Evolutionary conservation across 2,329 filamentous ascomycete genomes (phyloP), one percentile per base, ranked within the genome.

Genomic region (Trichoderma afroharzianum): DNA sequence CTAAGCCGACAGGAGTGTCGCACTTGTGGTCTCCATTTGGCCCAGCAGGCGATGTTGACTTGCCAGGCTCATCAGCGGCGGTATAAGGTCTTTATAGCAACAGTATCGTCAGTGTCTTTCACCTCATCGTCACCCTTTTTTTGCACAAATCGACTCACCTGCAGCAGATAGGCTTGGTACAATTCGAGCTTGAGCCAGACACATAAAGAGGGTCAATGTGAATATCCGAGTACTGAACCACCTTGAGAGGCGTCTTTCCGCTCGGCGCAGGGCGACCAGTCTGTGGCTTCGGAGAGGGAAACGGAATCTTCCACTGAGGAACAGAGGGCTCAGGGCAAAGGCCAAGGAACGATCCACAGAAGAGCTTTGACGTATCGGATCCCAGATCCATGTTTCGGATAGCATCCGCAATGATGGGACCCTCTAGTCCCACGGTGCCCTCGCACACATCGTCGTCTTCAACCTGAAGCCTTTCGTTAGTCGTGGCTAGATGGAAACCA

Each of bases 221-320:
- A 55, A 88, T 87, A 73, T 90, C 88, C 14, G 86, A 88, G 77
- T 87, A 87, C 75, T 90, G 88, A 28, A 89, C 86, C 5, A 90
- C 81, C 74, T 86, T 84, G 73, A 89, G 76, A 6, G 87, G 85
- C 6, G 79, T 74, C 76, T 83, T 77, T 3, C 84, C 82, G 66
- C 84, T 87, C 2, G 85, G 80, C 1, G 70, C 55, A 18, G 83
- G 82, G 15, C 84, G 81, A 15, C 72, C 75, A 18, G 76, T 75
- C 18, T 77, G 71, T 8, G 83, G 80, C 72, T 84, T 84, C 8
- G 81, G 75, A 7, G 80, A 79, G 14, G 86, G 84, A 61, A 88
- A 83, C 2, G 77, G 75, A 15, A 88, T 79, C 15, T 79, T 78
- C 76, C 83, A 83, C 1, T 81, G 72, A 15, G 82, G 79, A 14